Evolutionary conservation across 2,329 filamentous ascomycete genomes (phyloP).

Genomic region (Sphaerulina musiva): DNA sequence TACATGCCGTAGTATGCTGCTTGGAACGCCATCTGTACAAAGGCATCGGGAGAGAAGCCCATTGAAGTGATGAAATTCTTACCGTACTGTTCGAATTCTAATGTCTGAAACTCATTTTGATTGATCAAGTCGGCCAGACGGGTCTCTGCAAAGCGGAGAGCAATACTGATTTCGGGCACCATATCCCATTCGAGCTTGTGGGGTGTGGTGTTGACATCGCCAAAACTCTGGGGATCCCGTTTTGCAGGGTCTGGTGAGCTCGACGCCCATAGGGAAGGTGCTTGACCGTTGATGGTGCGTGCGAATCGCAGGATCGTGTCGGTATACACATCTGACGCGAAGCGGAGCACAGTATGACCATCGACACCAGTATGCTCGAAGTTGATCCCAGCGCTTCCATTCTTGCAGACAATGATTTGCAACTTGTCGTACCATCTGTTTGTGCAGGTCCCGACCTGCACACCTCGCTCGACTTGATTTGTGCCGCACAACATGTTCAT

Average conservation of each 20-base stretch:
- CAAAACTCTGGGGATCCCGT: slow-evolving; percentile 82
- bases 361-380: slow-evolving; percentile 98
- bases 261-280: slow-evolving; percentile 85
- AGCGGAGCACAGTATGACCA: slow-evolving; percentile 90
- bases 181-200: slow-evolving; percentile 98
- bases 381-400: slow-evolving; percentile 96
- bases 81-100: slow-evolving; percentile 83
- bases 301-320: slow-evolving; percentile 96
- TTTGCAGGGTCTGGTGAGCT: slow-evolving; percentile 88
- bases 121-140: slow-evolving; percentile 88
- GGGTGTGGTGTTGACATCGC: slow-evolving; percentile 85
- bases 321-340: slow-evolving; percentile 93
- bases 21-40: slow-evolving; percentile 98
- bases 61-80: slow-evolving; percentile 97
- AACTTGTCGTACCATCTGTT: slow-evolving; percentile 99
- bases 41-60: slow-evolving; percentile 94
- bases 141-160: slow-evolving; percentile 90
- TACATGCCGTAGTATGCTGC: slow-evolving; percentile 97
- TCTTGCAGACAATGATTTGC: slow-evolving; percentile 98
- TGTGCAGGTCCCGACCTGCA: slow-evolving; percentile 95
- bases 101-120: slow-evolving; percentile 90
- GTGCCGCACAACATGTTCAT: slow-evolving; percentile 98
- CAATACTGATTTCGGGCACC: slow-evolving; percentile 82
- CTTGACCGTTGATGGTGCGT: slow-evolving; percentile 87
- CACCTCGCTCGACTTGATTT: slow-evolving; percentile 80